Evolutionary conservation across 352 stramenopile species (phyloP).

Genomic region (Phytophthora citrophthora): DNA sequence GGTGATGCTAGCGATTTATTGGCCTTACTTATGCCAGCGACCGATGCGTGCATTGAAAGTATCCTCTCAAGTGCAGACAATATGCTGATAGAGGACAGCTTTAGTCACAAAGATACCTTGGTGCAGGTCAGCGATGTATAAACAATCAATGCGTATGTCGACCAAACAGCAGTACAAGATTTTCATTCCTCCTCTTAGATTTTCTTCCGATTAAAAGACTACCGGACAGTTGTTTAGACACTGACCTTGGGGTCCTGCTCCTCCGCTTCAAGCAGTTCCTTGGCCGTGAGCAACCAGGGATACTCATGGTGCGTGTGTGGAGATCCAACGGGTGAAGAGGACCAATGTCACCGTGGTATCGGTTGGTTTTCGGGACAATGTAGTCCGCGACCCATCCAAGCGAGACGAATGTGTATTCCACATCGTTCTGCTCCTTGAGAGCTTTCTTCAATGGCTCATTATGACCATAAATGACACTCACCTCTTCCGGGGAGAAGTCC

Average conservation of each 20-base stretch:
- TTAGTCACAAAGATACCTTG: background rate
- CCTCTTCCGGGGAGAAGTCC: slow-evolving; percentile 21
- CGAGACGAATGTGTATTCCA: slow-evolving; percentile 46
- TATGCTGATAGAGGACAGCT: slow-evolving; percentile 18
- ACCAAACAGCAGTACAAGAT: too few relatives aligned
- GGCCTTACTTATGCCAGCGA: slow-evolving; percentile 1
- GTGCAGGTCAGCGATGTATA: slow-evolving; percentile 3
- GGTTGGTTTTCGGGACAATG: slow-evolving; percentile 36
- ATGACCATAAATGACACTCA: slow-evolving; percentile 9
- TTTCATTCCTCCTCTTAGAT: background rate
- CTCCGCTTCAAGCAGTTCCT: slow-evolving; percentile 31
- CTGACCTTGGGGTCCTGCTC: slow-evolving; percentile 26
- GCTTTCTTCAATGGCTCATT: slow-evolving; percentile 21
- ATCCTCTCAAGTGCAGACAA: slow-evolving; percentile 24
- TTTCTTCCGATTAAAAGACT: too few relatives aligned
- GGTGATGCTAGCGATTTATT: background rate
- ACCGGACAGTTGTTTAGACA: slow-evolving; percentile 4
- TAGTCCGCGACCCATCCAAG: slow-evolving; percentile 44
- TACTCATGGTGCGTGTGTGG: slow-evolving; percentile 35
- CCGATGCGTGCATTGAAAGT: slow-evolving; percentile 17
- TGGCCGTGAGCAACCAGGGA: slow-evolving; percentile 39
- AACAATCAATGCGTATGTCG: too few relatives aligned
- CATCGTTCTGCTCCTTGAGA: slow-evolving; percentile 30
- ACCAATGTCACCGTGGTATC: slow-evolving; percentile 28
- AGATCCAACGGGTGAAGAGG: slow-evolving; percentile 30